Evolutionary conservation across 345 rosid species (phyloP), one percentile per base, ranked within the genome.

Genomic region (Ceriops tagal): DNA sequence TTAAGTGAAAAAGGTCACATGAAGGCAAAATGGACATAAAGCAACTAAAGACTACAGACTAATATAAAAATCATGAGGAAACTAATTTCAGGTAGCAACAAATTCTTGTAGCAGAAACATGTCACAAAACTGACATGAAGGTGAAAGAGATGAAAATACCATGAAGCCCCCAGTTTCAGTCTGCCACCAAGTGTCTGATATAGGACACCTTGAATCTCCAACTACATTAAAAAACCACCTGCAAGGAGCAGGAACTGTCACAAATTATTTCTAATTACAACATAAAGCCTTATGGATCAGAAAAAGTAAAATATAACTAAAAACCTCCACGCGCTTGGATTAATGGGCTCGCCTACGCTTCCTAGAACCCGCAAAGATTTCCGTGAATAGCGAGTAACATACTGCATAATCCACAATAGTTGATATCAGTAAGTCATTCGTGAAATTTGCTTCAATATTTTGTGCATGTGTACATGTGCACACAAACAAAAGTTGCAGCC

Each of bases 131-230:
- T 13, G 26, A 47, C 56, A 15, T 27, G 71, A 24, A 19, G 31
- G 31, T 39, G 35, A 56, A 58, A 61, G n/a, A 67, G 34, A 71
- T 31, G 21, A 26, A 1, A 58, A 49, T 82, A 89, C 99, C 98
- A 95, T 83, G 82, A 92, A 90, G 71, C 99, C 99, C 26, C 99
- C 99, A 65, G 97, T 92, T 87, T 95, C 99, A 69, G 99, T 95
- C 82, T 95, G 98, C 99, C 99, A 95, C 99, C 99, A 95, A 26
- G 99, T 95, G 75, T 95, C 99, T 32, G 96, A 90, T 72, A 95
- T 95, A 53, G 99, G 99, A 71, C 99, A 92, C 73, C 84, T 88
- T 20, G 96, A 84, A 64, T 86, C 92, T 78, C 98, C 98, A 47
- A 92, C 93, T 68, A 88, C 79, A 83, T 95, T 95, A 82, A 73